These are phyloP conservation scores for Fusarium sp. DNA, from an alignment of 2,329 filamentous ascomycete species.

Conservation along the genomic window DNA sequence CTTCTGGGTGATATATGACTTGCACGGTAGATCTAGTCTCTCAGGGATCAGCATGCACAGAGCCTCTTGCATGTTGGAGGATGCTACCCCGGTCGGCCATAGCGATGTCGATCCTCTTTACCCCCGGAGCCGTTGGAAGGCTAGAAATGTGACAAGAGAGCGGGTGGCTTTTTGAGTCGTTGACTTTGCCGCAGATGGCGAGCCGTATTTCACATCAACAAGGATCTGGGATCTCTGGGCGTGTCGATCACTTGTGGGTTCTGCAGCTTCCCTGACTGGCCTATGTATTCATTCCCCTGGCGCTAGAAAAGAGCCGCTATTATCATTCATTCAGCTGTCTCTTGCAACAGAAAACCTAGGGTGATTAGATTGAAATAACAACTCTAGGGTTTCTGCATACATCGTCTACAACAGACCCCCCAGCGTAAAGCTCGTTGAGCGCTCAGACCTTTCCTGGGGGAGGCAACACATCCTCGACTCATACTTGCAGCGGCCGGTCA, in stretches of 20 bases:
- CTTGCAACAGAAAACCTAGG: neutral
- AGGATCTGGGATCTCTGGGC: neutral
- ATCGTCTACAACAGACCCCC: neutral
- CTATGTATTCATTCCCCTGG: neutral
- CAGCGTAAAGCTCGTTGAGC: neutral
- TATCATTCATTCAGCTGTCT: neutral
- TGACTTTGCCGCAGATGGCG: neutral
- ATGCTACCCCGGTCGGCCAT: neutral
- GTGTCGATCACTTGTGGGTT: conserved; percentile 8
- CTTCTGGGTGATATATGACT: conserved; percentile 21
- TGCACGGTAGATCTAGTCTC: conserved; percentile 6
- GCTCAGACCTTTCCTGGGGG: conserved; percentile 1
- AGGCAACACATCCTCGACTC: neutral
- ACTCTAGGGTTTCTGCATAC: neutral
- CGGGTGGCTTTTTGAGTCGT: neutral
- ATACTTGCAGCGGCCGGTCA: neutral
- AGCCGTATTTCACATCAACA: neutral
- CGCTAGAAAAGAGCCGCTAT: neutral
- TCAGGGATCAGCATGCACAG: conserved; percentile 18
- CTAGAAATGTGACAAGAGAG: neutral
- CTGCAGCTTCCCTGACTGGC: neutral
- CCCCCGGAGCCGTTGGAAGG: neutral
- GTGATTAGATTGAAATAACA: neutral
- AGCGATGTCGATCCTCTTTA: neutral
- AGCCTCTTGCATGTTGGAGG: neutral